These are phyloP conservation scores for Botryotinia narcissicola DNA, from an alignment of 2,329 filamentous ascomycete genomes.

Conservation along the genomic window DNA sequence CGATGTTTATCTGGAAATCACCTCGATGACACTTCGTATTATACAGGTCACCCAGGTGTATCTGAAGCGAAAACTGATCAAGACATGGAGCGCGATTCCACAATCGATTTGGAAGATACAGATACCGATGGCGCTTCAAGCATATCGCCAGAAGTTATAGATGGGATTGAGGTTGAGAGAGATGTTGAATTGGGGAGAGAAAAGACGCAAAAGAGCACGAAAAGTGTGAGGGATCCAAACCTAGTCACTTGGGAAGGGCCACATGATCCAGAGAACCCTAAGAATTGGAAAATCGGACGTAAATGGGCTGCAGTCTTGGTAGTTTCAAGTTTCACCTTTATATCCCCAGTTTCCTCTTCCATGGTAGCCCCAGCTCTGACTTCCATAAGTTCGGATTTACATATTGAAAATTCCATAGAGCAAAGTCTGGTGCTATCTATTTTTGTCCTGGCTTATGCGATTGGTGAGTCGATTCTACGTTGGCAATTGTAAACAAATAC, in stretches of 20 bases:
- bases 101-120: conserved; percentile 16
- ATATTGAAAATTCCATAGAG: conserved; percentile 47
- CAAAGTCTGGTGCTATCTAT: conserved; percentile 48
- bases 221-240: conserved; percentile 31
- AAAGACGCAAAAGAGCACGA: conserved; percentile 24
- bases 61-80: neutral
- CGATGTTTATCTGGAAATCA: conserved; percentile 30
- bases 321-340: conserved; percentile 46
- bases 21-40: conserved; percentile 28
- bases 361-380: conserved; percentile 54
- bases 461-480: neutral
- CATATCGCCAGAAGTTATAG: conserved; percentile 30
- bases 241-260: conserved; percentile 33
- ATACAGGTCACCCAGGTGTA: conserved; percentile 10
- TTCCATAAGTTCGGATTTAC: conserved; percentile 52
- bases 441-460: conserved; percentile 46
- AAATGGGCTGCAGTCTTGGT: conserved; percentile 52
- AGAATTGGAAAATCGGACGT: conserved; percentile 31
- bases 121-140: conserved; percentile 8
- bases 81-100: neutral
- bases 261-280: conserved; percentile 34
- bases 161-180: conserved; percentile 31
- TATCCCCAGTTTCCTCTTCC: conserved; percentile 51
- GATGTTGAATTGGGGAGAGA: conserved; percentile 32
- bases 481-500: neutral